These are phyloP conservation scores for Penicillium sumatraense DNA, from an alignment of 2,329 filamentous ascomycete species.

Conservation along the genomic window DNA sequence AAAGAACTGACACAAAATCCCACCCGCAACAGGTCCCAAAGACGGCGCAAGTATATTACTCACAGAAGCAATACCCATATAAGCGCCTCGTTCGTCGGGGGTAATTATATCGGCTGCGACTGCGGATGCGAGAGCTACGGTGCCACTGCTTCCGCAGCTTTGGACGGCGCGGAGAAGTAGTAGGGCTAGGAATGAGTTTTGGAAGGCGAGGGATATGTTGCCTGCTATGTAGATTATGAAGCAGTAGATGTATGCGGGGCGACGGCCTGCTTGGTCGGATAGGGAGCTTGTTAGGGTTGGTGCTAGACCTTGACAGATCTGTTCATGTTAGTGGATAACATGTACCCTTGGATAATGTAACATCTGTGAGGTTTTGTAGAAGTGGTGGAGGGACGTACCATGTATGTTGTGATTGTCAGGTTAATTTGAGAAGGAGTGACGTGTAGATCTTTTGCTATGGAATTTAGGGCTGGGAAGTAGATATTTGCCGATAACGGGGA, in stretches of 20 bases:
- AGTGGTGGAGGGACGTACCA: constrained; percentile 28
- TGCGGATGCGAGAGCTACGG: constrained; percentile 46
- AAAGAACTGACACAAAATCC: constrained; percentile 50
- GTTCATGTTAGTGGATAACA: too few species aligned
- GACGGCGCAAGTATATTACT: constrained; percentile 49
- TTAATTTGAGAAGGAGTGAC: constrained; percentile 25
- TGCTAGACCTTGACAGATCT: constrained; percentile 57
- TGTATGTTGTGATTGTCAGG: constrained; percentile 41
- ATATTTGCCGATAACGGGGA: constrained; percentile 48
- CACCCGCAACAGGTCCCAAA: constrained; percentile 58
- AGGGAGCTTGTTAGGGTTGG: constrained; percentile 54
- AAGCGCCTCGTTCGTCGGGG: constrained; percentile 45
- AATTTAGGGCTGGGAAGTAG: constrained; percentile 38
- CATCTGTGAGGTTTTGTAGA: too few species aligned
- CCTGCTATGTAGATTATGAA: constrained; percentile 49
- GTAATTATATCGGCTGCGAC: constrained; percentile 49
- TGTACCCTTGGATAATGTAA: too few species aligned
- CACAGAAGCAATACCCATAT: constrained; percentile 43
- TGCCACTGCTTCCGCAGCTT: constrained; percentile 48
- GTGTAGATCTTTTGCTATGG: constrained; percentile 33
- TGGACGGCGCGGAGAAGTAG: constrained; percentile 43
- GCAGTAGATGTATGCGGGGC: constrained; percentile 53
- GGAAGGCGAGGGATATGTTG: constrained; percentile 47
- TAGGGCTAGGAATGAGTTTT: constrained; percentile 43
- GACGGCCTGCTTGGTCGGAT: constrained; percentile 52